Conservation (phyloP, 306 rosid species). For the Citrullus mucosospermus region DNA sequence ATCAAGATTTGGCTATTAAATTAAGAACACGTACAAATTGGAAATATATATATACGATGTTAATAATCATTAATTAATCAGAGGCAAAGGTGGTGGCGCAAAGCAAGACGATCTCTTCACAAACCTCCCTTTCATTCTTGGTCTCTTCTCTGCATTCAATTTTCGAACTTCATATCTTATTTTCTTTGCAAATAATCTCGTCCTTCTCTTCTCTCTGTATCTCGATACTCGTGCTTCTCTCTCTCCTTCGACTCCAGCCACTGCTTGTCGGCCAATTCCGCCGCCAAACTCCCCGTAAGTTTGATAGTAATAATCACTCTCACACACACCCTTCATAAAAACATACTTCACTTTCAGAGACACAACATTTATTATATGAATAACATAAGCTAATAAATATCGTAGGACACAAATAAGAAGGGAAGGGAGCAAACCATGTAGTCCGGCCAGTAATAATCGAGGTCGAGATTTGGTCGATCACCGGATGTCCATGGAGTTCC, state of each 20-base stretch:
- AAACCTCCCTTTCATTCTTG: conserved; percentile 94
- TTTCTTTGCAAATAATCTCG: conserved; percentile 79
- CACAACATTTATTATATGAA: not conserved
- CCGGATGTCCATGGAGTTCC: conserved; percentile 71
- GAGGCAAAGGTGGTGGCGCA: not conserved
- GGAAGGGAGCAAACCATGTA: conserved; percentile 36
- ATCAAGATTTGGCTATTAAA: not conserved
- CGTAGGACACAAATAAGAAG: not conserved
- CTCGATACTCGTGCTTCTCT: conserved; percentile 90
- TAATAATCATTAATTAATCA: not conserved
- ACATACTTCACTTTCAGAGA: not conserved
- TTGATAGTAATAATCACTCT: not conserved
- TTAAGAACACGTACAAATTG: not conserved
- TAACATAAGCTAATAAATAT: not conserved
- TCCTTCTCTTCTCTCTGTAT: conserved; percentile 80
- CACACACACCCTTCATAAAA: not conserved
- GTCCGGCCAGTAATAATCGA: conserved; percentile 33
- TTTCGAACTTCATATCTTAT: conserved; percentile 92
- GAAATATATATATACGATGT: not conserved
- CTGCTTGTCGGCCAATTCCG: conserved; percentile 26
- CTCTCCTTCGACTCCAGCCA: conserved; percentile 36
- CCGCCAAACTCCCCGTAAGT: not conserved
- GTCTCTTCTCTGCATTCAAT: conserved; percentile 94
- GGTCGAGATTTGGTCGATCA: conserved; percentile 44
- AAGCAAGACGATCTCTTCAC: conserved; percentile 52